These are phyloP conservation scores for Phytophthora pseudosyringae DNA, from an alignment of 352 stramenopile genomes.

Conservation along the genomic window DNA sequence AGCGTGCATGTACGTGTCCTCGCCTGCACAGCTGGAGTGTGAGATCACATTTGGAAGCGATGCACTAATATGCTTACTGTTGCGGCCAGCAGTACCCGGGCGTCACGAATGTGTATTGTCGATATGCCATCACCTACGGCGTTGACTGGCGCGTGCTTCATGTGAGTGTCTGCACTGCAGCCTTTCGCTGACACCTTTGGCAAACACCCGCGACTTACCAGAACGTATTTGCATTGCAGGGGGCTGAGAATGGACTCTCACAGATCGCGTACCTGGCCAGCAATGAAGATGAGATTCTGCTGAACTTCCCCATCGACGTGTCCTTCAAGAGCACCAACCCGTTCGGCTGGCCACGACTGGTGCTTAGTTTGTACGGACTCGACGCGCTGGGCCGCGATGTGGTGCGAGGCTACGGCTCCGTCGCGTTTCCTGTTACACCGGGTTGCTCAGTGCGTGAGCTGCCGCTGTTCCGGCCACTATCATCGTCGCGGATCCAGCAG, in stretches of 20 bases:
- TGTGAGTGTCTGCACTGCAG: conserved; percentile 34
- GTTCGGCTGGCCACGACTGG: conserved; percentile 94
- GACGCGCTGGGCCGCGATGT: conserved; percentile 92
- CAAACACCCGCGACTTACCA: conserved; percentile 3
- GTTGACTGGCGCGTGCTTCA: conserved; percentile 93
- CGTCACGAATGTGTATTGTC: conserved; percentile 91
- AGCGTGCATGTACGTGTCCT: conserved; percentile 49
- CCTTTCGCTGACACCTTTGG: not conserved
- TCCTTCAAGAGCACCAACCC: conserved; percentile 96
- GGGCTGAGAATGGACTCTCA: conserved; percentile 84
- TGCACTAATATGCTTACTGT: not conserved
- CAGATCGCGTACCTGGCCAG: conserved; percentile 82
- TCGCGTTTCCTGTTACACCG: conserved; percentile 77
- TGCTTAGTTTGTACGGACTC: conserved; percentile 89
- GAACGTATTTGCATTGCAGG: conserved; percentile 34
- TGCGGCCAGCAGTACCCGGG: conserved; percentile 57
- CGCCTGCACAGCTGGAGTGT: not conserved
- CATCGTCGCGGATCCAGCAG: conserved; percentile 85
- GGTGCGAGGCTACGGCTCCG: conserved; percentile 91
- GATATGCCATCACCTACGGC: conserved; percentile 92
- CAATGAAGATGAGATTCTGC: conserved; percentile 78
- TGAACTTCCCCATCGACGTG: conserved; percentile 97
- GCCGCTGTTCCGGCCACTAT: conserved; percentile 90
- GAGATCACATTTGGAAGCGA: too few relatives aligned
- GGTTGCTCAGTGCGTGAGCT: conserved; percentile 72